A percentile compares a stretch with the other conserved stretches of the same genome.
These are phyloP conservation scores for Komagataella ulmi DNA, from an alignment of 805 yeast genomes.

Conservation along the genomic window DNA sequence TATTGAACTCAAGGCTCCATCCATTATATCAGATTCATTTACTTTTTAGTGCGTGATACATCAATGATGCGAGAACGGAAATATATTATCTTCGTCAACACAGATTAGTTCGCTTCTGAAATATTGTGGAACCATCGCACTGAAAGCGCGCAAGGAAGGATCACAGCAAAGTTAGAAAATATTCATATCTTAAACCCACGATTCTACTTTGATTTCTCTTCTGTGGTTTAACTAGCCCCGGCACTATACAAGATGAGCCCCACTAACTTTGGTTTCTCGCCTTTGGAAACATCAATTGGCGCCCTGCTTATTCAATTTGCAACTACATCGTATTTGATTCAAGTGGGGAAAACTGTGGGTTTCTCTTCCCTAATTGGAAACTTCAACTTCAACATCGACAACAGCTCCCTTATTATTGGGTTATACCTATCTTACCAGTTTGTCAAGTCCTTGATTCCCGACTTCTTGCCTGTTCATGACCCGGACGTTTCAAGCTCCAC, in stretches of 20 bases:
- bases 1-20: neutral
- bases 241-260: neutral
- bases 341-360: slow-evolving; percentile 29
- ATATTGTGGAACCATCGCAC: too few species aligned
- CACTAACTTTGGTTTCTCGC: slow-evolving; percentile 23
- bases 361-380: slow-evolving; percentile 29
- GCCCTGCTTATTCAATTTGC: slow-evolving; percentile 32
- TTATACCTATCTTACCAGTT: slow-evolving; percentile 16
- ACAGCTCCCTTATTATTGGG: slow-evolving; percentile 22
- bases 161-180: too few species aligned
- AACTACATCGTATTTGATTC: slow-evolving; percentile 25
- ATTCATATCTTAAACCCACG: too few species aligned
- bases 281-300: slow-evolving; percentile 28
- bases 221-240: neutral
- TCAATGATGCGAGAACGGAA: too few species aligned
- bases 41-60: too few species aligned
- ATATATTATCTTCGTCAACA: too few species aligned
- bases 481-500: neutral
- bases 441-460: slow-evolving; percentile 12
- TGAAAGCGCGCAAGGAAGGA: too few species aligned
- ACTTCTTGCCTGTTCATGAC: slow-evolving; percentile 8
- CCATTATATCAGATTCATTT: too few species aligned
- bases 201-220: too few species aligned
- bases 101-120: too few species aligned
- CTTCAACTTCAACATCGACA: slow-evolving; percentile 11